Evolutionary conservation across 805 yeast genomes (phyloP).

Genomic region (Yarrowia sp.): DNA sequence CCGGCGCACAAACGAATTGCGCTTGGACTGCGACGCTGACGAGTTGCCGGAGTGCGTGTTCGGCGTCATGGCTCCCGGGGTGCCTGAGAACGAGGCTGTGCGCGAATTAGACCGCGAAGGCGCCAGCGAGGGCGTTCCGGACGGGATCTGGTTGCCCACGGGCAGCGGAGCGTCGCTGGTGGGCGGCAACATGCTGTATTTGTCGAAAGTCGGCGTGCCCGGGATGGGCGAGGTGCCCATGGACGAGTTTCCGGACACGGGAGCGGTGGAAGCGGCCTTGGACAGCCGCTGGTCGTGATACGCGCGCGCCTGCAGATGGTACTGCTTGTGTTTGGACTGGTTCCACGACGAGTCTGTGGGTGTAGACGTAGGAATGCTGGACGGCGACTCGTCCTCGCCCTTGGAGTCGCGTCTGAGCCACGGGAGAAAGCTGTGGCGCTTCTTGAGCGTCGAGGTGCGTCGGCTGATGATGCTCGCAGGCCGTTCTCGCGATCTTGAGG

Average conservation of each 20-base stretch:
- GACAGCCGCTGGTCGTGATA: conserved; percentile 5
- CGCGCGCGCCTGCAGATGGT: conserved; percentile 6
- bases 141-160: conserved; percentile 12
- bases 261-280: neutral
- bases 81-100: neutral
- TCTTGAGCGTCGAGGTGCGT: neutral
- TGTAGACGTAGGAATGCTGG: neutral
- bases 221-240: conserved; percentile 2
- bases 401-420: conserved; percentile 6
- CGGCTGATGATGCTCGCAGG: conserved; percentile 8
- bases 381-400: neutral
- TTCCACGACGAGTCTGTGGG: neutral
- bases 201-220: conserved; percentile 1
- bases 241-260: neutral
- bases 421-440: conserved; percentile 14
- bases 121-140: neutral
- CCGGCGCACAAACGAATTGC: neutral
- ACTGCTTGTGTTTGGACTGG: conserved; percentile 12
- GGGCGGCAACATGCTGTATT: neutral
- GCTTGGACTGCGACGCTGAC: conserved; percentile 1
- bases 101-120: neutral
- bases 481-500: neutral
- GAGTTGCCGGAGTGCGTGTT: conserved; percentile 10
- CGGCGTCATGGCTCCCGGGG: conserved; percentile 1
- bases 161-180: conserved; percentile 6